Base-by-base conservation (phyloP, 257 asterid genomes). In the Verbascum thapsus region DNA sequence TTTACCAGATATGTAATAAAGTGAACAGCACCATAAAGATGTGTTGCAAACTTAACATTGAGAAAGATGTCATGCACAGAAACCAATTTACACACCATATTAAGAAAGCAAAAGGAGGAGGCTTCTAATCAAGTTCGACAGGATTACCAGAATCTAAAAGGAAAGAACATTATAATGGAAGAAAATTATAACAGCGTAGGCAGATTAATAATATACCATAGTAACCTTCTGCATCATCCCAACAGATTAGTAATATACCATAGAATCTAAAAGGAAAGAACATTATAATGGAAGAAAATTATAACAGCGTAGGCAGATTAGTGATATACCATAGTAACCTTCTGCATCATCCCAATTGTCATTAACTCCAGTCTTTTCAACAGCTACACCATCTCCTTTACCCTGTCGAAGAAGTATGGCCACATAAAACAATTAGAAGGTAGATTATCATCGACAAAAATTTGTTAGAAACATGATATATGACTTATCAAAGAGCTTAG, bases 331-430 rank as follows among this genome's bases (percentile, higher is more conserved):
- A 53, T 91, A 91, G 74, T 91, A 91, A 35, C 98, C 98, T 72
- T 91, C 98, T 1, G 95, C 83, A 56, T 91, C 98, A 74, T 91
- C 98, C 98, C 98, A 91, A 72, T 91, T 91, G 73, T 91, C 98
- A 76, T 88, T 71, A 8, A 83, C 81, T 54, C 85, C 95, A 74
- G 88, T 78, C 76, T 74, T 85, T 75, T 91, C 97, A 77, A 86
- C 73, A 65, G 96, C 81, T 20, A 71, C 44, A 11, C 82, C 85
- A 66, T 89, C 98, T 32, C 79, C 86, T 81, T 86, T 91, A 43
- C 86, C 97, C 98, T 91, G 83, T 62, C n/a, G 42, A 56, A 66
- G 48, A 20, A 44, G 59, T 56, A 47, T 22, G 35, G 39, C n/a
- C 64, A 67, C 13, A 49, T 15, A 54, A n/a, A n/a, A 35, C 32